Percentiles rank a stretch among this genome's conserved stretches.
These are phyloP conservation scores for Usnea hakonensis DNA, from an alignment of 495 filamentous ascomycete genomes.

Conservation along the genomic window DNA sequence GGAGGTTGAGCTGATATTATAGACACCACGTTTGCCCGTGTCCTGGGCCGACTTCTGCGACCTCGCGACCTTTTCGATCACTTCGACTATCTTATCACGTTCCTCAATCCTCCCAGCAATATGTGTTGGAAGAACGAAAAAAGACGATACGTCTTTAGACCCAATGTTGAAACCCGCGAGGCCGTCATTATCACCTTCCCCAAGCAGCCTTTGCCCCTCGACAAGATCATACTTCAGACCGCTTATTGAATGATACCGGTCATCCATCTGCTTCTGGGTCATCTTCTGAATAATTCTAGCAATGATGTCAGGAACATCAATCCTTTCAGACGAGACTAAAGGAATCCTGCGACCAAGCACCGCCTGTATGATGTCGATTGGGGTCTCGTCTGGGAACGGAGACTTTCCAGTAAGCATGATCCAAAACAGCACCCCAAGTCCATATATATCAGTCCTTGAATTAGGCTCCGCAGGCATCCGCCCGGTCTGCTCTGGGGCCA, in stretches of 20 bases:
- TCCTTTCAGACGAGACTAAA: slow-evolving; percentile 60
- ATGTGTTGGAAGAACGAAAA: slow-evolving; percentile 70
- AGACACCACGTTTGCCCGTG: background rate
- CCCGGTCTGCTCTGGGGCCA: slow-evolving; percentile 87
- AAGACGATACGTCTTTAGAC: slow-evolving; percentile 72
- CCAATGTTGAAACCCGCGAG: slow-evolving; percentile 65
- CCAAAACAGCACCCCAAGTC: slow-evolving; percentile 80
- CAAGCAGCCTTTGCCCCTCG: slow-evolving; percentile 60
- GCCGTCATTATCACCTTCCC: slow-evolving; percentile 61
- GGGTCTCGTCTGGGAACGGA: slow-evolving; percentile 65
- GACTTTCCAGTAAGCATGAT: slow-evolving; percentile 69
- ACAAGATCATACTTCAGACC: slow-evolving; percentile 71
- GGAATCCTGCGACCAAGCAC: slow-evolving; percentile 70
- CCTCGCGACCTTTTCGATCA: slow-evolving; percentile 64
- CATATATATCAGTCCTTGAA: slow-evolving; percentile 83
- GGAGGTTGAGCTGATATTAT: slow-evolving; percentile 9
- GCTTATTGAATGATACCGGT: slow-evolving; percentile 76
- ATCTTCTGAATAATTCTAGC: slow-evolving; percentile 79
- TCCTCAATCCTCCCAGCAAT: slow-evolving; percentile 75
- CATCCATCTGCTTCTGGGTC: slow-evolving; percentile 74
- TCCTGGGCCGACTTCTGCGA: slow-evolving; percentile 35
- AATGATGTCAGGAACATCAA: slow-evolving; percentile 74
- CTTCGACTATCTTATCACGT: slow-evolving; percentile 54
- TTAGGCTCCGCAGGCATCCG: slow-evolving; percentile 84
- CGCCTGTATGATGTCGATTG: slow-evolving; percentile 81